Evolutionary conservation across 1,139 yeast species (phyloP), one percentile per base, ranked within the genome.

Genomic region (Wickerhamomyces sp.): DNA sequence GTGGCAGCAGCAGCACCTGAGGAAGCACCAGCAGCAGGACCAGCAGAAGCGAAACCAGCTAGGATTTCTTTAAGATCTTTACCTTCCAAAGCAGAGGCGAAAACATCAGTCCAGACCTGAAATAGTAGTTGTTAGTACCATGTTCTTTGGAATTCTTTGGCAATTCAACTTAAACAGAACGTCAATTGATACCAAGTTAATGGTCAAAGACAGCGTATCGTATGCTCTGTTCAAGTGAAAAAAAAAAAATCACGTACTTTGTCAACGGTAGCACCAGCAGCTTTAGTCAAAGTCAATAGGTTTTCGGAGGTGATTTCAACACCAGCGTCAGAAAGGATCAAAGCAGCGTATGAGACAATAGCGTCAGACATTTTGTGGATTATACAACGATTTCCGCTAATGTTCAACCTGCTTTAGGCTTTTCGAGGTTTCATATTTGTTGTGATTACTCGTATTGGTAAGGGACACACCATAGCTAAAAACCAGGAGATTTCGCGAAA

Each of bases 311-410:
- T 70, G 80, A 89, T 78, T 70, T 87, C 96, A 65, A 87, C 75
- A 64, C 88, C 96, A 61, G 96, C 86, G 71, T 89, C 97, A 57
- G 96, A 96, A 72, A 89, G 78, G 77, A 89, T 88, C 72, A 89
- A 84, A 67, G 98, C 93, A 68, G 97, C 96, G 61, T 62, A 66
- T 42, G 71, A 65, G 55, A 66, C 66, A 55, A 64, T 57, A 57
- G 67, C 63, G 69, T 71, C 76, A 63, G 76, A 70, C 78, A 72
- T 72, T 61, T 46, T 33, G 23, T 23, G 19, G 33, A 24, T 27
- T 18, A 22, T 23, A n/a, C 7, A 22, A 12, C 10, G 10, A n/a
- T 32, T 15, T 13, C 18, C 13, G 7, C n/a, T 14, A n/a, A 11
- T 11, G 13, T 20, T 19, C 8, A 30, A 12, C 4, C 27, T 11